Percentiles rank a stretch among this genome's conserved stretches.
These are phyloP conservation scores for Dissophora ornata DNA, from an alignment of 192 early-diverging fungal genomes.

Conservation along the genomic window DNA sequence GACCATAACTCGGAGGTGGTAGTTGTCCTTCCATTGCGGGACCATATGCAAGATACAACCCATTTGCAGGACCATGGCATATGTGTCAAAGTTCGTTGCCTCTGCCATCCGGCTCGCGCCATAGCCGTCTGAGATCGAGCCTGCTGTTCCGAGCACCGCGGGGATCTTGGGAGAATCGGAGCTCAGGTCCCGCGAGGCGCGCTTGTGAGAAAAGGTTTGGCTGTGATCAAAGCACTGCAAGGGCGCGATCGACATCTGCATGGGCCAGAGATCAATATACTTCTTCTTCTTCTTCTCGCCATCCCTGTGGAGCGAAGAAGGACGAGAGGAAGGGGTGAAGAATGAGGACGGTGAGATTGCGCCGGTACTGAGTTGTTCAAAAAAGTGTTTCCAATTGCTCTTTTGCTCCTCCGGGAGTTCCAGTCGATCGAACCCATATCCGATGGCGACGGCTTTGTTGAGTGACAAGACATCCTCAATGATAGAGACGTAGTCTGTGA, in stretches of 20 bases:
- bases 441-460: conserved; percentile 77
- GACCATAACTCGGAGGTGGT: conserved; percentile 68
- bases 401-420: conserved; percentile 50
- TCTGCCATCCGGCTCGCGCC: conserved; percentile 16
- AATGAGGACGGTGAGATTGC: not conserved
- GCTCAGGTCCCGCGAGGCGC: conserved; percentile 19
- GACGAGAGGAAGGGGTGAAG: conserved; percentile 18
- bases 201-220: conserved; percentile 12
- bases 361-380: conserved; percentile 8
- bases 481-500: conserved; percentile 73
- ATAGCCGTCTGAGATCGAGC: conserved; percentile 1
- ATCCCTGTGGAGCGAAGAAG: conserved; percentile 18
- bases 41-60: conserved; percentile 79
- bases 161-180: conserved; percentile 3
- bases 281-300: conserved; percentile 50
- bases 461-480: conserved; percentile 76
- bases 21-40: conserved; percentile 73
- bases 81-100: conserved; percentile 72
- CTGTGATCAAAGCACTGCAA: conserved; percentile 14
- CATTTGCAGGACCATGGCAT: conserved; percentile 80
- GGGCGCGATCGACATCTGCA: conserved; percentile 62
- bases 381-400: conserved; percentile 11
- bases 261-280: conserved; percentile 82
- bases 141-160: not conserved
- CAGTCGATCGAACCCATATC: conserved; percentile 69